These are phyloP conservation scores for Xylaria sp. DNA, from an alignment of 2,329 filamentous ascomycete genomes.

Conservation along the genomic window DNA sequence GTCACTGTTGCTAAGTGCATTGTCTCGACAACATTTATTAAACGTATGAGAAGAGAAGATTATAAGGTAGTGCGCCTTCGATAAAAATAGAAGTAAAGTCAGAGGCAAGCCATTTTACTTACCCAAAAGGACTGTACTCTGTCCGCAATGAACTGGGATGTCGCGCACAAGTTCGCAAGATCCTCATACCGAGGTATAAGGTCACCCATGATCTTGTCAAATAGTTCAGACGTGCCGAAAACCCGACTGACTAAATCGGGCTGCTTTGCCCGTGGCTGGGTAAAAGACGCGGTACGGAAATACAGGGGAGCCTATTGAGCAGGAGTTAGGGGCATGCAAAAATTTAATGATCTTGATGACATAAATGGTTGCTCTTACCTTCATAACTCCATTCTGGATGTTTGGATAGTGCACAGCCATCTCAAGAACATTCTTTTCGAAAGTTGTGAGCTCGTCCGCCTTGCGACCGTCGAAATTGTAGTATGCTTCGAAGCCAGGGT, in stretches of 20 bases:
- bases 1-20: too few relatives aligned
- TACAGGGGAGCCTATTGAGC: conserved; percentile 24
- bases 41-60: too few relatives aligned
- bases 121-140: conserved; percentile 37
- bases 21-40: too few relatives aligned
- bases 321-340: background rate
- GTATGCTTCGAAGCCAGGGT: conserved; percentile 22
- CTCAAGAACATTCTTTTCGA: conserved; percentile 22
- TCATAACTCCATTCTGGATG: conserved; percentile 25
- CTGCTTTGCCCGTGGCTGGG: conserved; percentile 27
- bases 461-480: conserved; percentile 29
- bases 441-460: conserved; percentile 4
- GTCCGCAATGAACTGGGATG: conserved; percentile 40
- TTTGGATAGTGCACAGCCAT: conserved; percentile 34
- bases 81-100: too few relatives aligned
- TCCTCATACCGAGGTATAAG: conserved; percentile 38
- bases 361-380: conserved; percentile 13
- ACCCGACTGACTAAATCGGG: conserved; percentile 23
- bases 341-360: background rate
- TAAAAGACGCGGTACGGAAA: conserved; percentile 25
- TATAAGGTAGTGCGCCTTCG: too few relatives aligned
- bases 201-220: conserved; percentile 27
- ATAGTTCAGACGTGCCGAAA: conserved; percentile 39
- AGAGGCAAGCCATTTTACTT: conserved; percentile 19
- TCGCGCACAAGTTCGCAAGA: conserved; percentile 40